Conservation (phyloP, 2,329 filamentous ascomycete genomes). For the Diaporthe sp. region DNA sequence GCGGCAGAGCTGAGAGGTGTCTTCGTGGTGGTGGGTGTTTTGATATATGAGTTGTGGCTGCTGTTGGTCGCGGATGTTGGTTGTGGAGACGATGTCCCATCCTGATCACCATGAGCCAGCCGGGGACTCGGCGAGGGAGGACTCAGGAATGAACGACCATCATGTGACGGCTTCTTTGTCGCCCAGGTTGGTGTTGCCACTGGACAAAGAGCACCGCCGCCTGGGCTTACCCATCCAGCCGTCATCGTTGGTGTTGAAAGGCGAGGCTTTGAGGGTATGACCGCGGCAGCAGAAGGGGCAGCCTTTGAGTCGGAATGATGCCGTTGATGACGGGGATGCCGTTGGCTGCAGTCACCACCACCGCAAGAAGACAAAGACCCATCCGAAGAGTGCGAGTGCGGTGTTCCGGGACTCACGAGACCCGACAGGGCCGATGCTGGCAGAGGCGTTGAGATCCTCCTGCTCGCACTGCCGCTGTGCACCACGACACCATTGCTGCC, state of each 20-base stretch:
- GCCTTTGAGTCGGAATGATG: constrained; percentile 40
- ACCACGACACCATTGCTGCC: constrained; percentile 43
- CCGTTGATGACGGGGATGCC: constrained; percentile 40
- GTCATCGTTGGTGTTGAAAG: constrained; percentile 41
- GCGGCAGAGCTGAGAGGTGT: constrained; percentile 22
- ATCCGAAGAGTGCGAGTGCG: constrained; percentile 54
- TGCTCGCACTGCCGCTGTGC: constrained; percentile 46
- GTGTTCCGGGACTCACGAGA: constrained; percentile 47
- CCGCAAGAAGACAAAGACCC: constrained; percentile 61
- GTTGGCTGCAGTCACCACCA: constrained; percentile 51
- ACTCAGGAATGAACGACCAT: constrained; percentile 12
- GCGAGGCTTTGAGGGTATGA: constrained; percentile 35
- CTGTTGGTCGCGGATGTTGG: constrained; percentile 20
- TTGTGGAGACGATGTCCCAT: constrained; percentile 28
- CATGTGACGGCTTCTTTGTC: constrained; percentile 40
- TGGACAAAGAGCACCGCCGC: constrained; percentile 25
- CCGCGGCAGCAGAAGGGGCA: constrained; percentile 16
- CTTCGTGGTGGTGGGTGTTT: constrained; percentile 30
- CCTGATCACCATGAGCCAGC: constrained; percentile 6
- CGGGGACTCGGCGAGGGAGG: constrained; percentile 26
- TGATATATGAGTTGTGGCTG: background rate
- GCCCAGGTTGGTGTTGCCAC: constrained; percentile 18
- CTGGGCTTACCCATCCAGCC: constrained; percentile 31
- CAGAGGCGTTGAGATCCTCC: constrained; percentile 52
- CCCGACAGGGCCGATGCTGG: constrained; percentile 48